Evolutionary conservation across 345 rosid species (phyloP).

Genomic region (Garcia nutans): DNA sequence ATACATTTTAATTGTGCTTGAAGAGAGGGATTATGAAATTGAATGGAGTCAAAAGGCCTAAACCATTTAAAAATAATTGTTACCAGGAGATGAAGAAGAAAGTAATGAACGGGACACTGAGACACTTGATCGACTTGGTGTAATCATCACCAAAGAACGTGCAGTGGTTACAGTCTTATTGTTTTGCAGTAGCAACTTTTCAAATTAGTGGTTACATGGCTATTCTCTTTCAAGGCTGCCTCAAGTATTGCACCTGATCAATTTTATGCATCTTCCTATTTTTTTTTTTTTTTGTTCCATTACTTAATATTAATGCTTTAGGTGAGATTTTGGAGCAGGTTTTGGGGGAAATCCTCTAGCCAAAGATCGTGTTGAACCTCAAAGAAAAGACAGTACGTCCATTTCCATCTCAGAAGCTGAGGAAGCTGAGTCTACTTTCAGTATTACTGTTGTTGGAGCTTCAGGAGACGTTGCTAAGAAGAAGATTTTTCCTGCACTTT

Average conservation of each 20-base stretch:
- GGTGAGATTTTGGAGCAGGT: slow-evolving; percentile 30
- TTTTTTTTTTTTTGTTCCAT: not conserved
- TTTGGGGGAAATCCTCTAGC: slow-evolving; percentile 43
- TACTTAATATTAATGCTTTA: slow-evolving; percentile 5
- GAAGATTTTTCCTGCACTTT: slow-evolving; percentile 91
- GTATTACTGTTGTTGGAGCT: slow-evolving; percentile 90
- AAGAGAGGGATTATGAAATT: not conserved
- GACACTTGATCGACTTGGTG: not conserved
- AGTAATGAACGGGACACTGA: not conserved
- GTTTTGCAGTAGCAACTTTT: no score
- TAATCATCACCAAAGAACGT: no score
- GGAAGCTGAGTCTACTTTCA: slow-evolving; percentile 50
- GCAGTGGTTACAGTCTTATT: no score
- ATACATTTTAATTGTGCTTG: no score
- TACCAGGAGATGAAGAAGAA: no score
- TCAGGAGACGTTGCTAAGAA: slow-evolving; percentile 93
- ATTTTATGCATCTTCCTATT: not conserved
- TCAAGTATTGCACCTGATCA: not conserved
- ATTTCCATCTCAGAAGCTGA: slow-evolving; percentile 24
- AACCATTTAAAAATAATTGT: no score
- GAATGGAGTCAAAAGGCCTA: no score
- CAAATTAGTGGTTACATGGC: not conserved
- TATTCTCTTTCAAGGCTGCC: not conserved
- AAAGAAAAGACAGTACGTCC: slow-evolving; percentile 21
- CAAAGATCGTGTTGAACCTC: slow-evolving; percentile 26